A percentile compares a stretch with the other conserved stretches of the same genome.
Conservation (phyloP, 306 rosid species). For the Begonia fuchsioides region DNA sequence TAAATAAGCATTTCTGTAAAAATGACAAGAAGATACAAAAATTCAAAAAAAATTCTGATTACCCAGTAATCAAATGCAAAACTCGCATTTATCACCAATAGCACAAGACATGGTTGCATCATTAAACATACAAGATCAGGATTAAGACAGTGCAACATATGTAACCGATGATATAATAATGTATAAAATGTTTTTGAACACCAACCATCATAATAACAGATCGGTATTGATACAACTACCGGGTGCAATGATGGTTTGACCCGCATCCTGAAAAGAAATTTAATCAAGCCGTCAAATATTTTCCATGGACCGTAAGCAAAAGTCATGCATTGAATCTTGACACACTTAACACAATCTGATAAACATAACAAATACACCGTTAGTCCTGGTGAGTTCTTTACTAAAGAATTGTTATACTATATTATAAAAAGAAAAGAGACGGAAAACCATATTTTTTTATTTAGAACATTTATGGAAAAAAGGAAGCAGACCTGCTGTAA, state of each 20-base stretch:
- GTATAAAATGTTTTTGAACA: constrained; percentile 4
- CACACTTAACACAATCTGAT: background rate
- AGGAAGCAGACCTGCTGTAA: constrained; percentile 45
- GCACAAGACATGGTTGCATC: too few relatives aligned
- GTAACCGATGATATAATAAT: background rate
- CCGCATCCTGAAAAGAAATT: constrained; percentile 52
- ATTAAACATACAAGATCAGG: background rate
- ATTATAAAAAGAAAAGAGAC: background rate
- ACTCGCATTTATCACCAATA: too few relatives aligned
- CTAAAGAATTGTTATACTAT: background rate
- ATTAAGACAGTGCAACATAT: background rate
- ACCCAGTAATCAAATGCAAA: too few relatives aligned
- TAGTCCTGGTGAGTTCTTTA: constrained; percentile 3
- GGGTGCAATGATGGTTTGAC: constrained; percentile 56
- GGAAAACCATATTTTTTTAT: background rate
- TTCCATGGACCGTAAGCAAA: background rate
- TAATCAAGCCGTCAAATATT: constrained; percentile 7
- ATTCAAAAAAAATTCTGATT: too few relatives aligned
- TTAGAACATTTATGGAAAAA: background rate
- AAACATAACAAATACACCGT: background rate
- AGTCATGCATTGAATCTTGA: background rate
- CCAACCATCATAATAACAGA: constrained; percentile 83
- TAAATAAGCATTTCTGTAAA: too few relatives aligned
- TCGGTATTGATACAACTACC: constrained; percentile 59
- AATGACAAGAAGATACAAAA: too few relatives aligned